Percentiles rank a stretch among this genome's conserved stretches.
phyloP scores from a whole-genome alignment of 73 alveolate genomes.

The Uronychia binucleata region DNA sequence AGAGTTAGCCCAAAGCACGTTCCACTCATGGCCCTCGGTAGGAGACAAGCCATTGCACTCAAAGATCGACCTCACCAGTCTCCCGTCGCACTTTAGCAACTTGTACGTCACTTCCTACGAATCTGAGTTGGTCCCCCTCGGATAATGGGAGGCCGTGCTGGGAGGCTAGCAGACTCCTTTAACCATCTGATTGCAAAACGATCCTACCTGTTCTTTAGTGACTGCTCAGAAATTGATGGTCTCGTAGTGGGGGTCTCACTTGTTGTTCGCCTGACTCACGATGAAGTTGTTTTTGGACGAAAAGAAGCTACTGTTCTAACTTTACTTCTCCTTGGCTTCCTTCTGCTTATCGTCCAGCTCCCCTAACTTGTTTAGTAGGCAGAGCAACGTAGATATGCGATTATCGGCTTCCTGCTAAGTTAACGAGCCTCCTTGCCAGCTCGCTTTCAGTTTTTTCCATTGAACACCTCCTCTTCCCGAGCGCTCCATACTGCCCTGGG shows the following conservation, averaged over 20 bases:
- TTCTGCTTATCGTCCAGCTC: slow-evolving; percentile 1
- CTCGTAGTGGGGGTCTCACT: slow-evolving; percentile 10
- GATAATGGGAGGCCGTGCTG: slow-evolving; percentile 39
- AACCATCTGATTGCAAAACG: not conserved
- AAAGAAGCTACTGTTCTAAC: not conserved
- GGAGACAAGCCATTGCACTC: slow-evolving; percentile 16
- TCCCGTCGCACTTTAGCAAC: slow-evolving; percentile 35
- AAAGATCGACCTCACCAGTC: slow-evolving; percentile 25
- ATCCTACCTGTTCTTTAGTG: slow-evolving; percentile 13
- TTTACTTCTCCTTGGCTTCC: not conserved
- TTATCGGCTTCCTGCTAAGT: not conserved
- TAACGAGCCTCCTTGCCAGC: not conserved
- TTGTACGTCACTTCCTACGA: slow-evolving; percentile 38
- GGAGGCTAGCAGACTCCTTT: not conserved
- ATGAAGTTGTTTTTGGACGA: not conserved
- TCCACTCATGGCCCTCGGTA: slow-evolving; percentile 66
- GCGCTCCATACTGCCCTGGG: not conserved
- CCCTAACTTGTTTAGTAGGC: not conserved
- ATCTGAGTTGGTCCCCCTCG: slow-evolving; percentile 23
- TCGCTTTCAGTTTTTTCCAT: not conserved
- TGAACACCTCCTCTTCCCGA: not conserved
- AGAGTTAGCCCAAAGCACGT: slow-evolving; percentile 47
- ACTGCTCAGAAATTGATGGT: slow-evolving; percentile 14
- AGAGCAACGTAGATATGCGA: not conserved
- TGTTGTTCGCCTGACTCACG: not conserved